Evolutionary conservation across 257 asterid genomes (phyloP), one percentile per base, ranked within the genome.

Genomic region (Haberlea rhodopensis): DNA sequence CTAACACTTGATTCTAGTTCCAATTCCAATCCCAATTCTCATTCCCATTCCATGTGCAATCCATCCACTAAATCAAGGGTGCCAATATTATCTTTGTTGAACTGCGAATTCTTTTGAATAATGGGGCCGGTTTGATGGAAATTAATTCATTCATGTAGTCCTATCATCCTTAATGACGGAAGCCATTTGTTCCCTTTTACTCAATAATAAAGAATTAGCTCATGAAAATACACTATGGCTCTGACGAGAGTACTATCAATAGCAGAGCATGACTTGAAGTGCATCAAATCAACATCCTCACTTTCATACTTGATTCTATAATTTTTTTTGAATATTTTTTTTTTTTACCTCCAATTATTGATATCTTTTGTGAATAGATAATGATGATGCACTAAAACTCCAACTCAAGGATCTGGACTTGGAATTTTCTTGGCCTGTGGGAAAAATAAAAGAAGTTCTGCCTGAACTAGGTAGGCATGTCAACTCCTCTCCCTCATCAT

Each of bases 401-500:
- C 85, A 82, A 18, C 82, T 87, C 67, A 92, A 87, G 85, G 99
- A 92, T 77, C 49, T 92, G 82, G 80, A 62, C 68, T 76, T 89
- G 43, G 97, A 89, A 57, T 81, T 89, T 74, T 81, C 96, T 51
- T 92, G 99, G 99, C 81, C 94, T 27, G 78, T 87, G 71, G 94
- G 76, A 75, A 89, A 77, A 78, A 78, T 92, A 55, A 82, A 72
- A 79, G 95, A 87, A 80, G 86, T 76, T 74, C 78, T 92, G 62
- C 94, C 91, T 11, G 87, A 84, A 53, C 58, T 76, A 70, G 90
- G 84, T 43, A 71, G 66, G 71, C 28, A 13, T 61, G 62, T 46
- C 62, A 81, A 78, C 53, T 77, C 89, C 55, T 79, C 95, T 54
- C 94, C 95, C 45, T 68, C 86, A 22, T 70, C 97, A 43, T 89